Evolutionary conservation across 129 eudicot species (phyloP).

Genomic region (Silybum marianum): DNA sequence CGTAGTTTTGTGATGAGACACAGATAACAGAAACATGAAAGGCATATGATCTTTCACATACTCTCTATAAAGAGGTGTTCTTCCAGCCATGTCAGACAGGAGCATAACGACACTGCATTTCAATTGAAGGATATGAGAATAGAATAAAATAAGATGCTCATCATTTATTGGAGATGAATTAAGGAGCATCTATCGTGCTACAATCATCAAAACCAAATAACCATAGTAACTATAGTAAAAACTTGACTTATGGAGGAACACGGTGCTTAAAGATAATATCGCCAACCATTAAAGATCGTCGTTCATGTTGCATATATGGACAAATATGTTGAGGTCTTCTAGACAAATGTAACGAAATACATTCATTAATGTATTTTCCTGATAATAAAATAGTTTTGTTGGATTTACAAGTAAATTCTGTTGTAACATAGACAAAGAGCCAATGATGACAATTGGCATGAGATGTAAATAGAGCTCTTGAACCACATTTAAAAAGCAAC

Average conservation of each 20-base stretch:
- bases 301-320: conserved; percentile 11
- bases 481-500: conserved; percentile 8
- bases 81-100: conserved; percentile 90
- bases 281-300: background rate
- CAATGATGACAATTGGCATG: conserved; percentile 1
- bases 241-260: conserved; percentile 4
- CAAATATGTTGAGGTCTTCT: conserved; percentile 14
- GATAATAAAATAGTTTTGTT: background rate
- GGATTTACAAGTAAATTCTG: background rate
- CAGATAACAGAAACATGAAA: background rate
- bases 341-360: conserved; percentile 17
- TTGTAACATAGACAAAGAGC: background rate
- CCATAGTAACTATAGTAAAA: conserved; percentile 4
- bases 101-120: conserved; percentile 74
- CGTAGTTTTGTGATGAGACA: background rate
- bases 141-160: background rate
- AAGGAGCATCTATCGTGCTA: background rate
- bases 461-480: conserved; percentile 11
- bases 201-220: conserved; percentile 14
- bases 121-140: conserved; percentile 24
- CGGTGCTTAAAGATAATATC: conserved; percentile 13
- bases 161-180: background rate
- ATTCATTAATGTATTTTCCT: background rate
- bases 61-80: conserved; percentile 81
- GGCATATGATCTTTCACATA: conserved; percentile 35